Percentiles rank a stretch among this genome's conserved stretches.
phyloP scores from a whole-genome alignment of 2,329 filamentous ascomycete genomes.

The Triangularia setosa region DNA sequence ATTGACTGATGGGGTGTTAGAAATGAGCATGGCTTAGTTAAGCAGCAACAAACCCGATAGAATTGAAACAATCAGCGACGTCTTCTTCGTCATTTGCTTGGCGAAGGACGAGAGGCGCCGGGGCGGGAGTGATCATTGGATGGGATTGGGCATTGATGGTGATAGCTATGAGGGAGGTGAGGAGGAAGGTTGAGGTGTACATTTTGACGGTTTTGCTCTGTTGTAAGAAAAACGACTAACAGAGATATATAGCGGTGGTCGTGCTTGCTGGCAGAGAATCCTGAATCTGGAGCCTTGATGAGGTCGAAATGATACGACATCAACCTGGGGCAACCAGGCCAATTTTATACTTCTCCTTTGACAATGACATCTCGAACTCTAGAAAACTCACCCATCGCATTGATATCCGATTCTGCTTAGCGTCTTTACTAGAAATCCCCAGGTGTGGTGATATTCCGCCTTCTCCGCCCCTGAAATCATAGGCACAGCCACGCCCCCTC shows the following conservation, averaged over 20 bases:
- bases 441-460: not conserved
- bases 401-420: not conserved
- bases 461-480: not conserved
- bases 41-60: not conserved
- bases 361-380: not conserved
- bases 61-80: not conserved
- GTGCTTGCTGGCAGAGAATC: no score
- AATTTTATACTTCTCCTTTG: not conserved
- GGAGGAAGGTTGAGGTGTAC: not conserved
- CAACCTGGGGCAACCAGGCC: not conserved
- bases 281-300: not conserved
- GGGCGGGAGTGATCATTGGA: slow-evolving; percentile 1
- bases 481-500: not conserved
- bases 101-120: not conserved
- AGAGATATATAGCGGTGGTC: no score
- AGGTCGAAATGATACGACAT: not conserved
- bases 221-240: not conserved
- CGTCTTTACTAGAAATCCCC: not conserved
- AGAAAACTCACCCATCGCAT: not conserved
- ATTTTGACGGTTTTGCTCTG: not conserved
- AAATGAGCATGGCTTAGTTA: not conserved
- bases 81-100: not conserved
- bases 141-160: not conserved
- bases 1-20: not conserved
- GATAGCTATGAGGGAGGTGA: not conserved